Conservation (phyloP, 169 alveolate species). For the Plasmodium malariae region DNA sequence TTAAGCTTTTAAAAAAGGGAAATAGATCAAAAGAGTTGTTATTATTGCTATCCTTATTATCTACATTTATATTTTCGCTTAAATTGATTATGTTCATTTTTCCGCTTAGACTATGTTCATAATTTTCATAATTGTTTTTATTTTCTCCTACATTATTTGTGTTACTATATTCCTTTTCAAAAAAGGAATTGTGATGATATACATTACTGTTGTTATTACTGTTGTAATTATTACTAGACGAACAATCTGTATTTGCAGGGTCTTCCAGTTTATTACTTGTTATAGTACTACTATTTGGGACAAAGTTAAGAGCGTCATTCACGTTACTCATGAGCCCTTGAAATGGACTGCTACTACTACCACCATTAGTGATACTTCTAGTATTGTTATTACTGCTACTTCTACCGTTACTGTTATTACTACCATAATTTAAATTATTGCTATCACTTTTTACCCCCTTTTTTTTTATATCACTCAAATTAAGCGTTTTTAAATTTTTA, state of each 20-base stretch:
- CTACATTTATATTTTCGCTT: conserved; percentile 3
- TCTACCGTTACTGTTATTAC: no score
- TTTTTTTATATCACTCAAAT: conserved; percentile 37
- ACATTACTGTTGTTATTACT: no score
- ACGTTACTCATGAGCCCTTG: no score
- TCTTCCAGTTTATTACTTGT: no score
- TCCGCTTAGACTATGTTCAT: conserved; percentile 9
- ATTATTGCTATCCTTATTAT: conserved; percentile 1
- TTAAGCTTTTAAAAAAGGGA: conserved; percentile 50
- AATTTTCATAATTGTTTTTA: background rate
- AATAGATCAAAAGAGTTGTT: conserved; percentile 46
- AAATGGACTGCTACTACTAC: no score
- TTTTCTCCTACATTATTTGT: conserved; percentile 5
- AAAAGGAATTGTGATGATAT: no score
- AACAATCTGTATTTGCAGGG: no score
- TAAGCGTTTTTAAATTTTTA: conserved; percentile 25
- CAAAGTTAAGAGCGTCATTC: no score
- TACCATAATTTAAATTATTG: background rate
- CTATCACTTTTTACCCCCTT: background rate
- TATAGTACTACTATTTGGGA: no score
- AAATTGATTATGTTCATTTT: conserved; percentile 67
- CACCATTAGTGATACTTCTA: no score
- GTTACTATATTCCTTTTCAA: conserved; percentile 2
- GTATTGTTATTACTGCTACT: no score
- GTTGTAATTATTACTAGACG: no score